These are phyloP conservation scores for Silybum marianum DNA, from an alignment of 129 eudicot species.

Conservation along the genomic window DNA sequence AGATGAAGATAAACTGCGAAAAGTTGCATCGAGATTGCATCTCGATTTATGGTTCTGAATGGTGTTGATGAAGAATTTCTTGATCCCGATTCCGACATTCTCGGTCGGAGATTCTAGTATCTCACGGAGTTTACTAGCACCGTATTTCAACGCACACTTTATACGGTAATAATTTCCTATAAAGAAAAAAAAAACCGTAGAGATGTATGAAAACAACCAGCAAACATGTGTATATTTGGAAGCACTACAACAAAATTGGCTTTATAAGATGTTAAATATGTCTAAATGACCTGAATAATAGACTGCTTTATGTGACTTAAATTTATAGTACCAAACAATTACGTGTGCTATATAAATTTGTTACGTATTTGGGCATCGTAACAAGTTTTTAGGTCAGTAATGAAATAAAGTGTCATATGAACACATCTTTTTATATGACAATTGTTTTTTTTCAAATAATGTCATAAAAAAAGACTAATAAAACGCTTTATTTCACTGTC, in stretches of 20 bases:
- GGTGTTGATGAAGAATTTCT: constrained; percentile 52
- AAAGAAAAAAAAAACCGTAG: constrained; percentile 7
- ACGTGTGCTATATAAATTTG: neutral
- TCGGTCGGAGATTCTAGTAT: constrained; percentile 48
- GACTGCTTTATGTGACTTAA: neutral
- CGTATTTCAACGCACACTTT: constrained; percentile 56
- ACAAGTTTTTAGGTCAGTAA: neutral
- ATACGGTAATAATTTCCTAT: constrained; percentile 61
- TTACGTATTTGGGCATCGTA: neutral
- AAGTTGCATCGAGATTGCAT: neutral
- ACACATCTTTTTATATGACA: neutral
- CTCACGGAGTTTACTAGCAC: constrained; percentile 60
- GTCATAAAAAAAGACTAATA: neutral
- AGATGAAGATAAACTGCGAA: constrained; percentile 14
- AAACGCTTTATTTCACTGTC: neutral
- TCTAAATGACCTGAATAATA: neutral
- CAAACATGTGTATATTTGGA: neutral
- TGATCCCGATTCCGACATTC: constrained; percentile 37
- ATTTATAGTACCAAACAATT: neutral
- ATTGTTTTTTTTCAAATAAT: neutral
- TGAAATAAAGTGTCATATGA: neutral
- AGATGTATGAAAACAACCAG: neutral
- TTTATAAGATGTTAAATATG: neutral
- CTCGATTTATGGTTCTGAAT: constrained; percentile 37
- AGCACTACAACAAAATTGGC: neutral